These are phyloP conservation scores for Talaromyces sp. DNA, from an alignment of 2,329 filamentous ascomycete genomes.

Conservation along the genomic window DNA sequence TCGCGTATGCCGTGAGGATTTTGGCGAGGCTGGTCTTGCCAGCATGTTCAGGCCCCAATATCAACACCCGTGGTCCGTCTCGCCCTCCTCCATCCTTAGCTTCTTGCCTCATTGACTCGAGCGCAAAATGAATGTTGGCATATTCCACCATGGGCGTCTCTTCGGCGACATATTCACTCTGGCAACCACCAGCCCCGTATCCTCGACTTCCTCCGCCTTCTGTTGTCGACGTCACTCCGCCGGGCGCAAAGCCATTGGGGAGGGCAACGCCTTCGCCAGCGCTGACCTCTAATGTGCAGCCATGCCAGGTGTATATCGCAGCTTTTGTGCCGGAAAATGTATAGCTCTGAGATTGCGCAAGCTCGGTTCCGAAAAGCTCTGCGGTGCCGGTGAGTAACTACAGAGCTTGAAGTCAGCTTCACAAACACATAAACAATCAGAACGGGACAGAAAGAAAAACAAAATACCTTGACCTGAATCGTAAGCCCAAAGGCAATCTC, in stretches of 20 bases:
- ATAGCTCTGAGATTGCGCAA: constrained; percentile 74
- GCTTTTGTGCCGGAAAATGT: constrained; percentile 75
- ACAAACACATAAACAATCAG: background rate
- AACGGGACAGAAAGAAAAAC: background rate
- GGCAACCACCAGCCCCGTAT: constrained; percentile 53
- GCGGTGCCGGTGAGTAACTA: constrained; percentile 74
- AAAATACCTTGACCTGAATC: constrained; percentile 48
- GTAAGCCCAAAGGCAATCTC: constrained; percentile 55
- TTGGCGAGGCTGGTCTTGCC: constrained; percentile 81
- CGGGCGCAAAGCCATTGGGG: constrained; percentile 23
- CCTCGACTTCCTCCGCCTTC: constrained; percentile 39
- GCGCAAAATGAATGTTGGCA: constrained; percentile 80
- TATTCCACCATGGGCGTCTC: constrained; percentile 77
- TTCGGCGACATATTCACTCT: constrained; percentile 63
- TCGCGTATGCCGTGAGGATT: constrained; percentile 73
- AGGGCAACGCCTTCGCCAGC: constrained; percentile 48
- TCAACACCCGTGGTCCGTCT: constrained; percentile 72
- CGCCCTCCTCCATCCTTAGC: constrained; percentile 44
- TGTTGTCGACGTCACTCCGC: constrained; percentile 16
- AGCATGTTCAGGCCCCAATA: constrained; percentile 69
- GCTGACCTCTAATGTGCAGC: constrained; percentile 75
- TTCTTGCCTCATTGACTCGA: constrained; percentile 65
- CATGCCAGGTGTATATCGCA: constrained; percentile 87
- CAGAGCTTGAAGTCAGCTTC: background rate
- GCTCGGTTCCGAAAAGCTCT: constrained; percentile 91